These are phyloP conservation scores for Corylus americana DNA, from an alignment of 306 rosid genomes.

Conservation along the genomic window DNA sequence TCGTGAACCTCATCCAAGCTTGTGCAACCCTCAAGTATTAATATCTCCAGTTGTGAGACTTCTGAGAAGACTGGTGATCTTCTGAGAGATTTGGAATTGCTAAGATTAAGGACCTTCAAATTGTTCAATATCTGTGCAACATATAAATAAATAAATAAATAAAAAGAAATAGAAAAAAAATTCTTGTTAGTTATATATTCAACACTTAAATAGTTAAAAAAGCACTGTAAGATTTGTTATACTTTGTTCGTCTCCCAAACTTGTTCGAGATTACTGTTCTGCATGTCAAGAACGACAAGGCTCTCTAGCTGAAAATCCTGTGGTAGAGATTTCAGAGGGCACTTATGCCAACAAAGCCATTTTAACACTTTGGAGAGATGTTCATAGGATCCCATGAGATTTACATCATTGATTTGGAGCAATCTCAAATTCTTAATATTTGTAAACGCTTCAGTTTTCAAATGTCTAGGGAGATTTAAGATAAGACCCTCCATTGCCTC, in stretches of 20 bases:
- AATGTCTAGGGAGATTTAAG: neutral
- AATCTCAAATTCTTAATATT: neutral
- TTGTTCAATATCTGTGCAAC: neutral
- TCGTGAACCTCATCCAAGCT: no score
- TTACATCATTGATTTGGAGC: neutral
- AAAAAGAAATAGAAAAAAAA: no score
- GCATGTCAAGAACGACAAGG: neutral
- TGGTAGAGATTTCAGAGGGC: neutral
- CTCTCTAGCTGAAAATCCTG: neutral
- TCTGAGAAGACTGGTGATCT: neutral
- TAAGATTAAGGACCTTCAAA: neutral
- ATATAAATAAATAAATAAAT: neutral
- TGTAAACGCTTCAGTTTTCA: neutral
- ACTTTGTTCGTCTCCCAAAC: neutral
- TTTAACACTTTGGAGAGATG: neutral
- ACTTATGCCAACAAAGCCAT: neutral
- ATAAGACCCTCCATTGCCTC: neutral
- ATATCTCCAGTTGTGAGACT: neutral
- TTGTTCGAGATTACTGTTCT: neutral
- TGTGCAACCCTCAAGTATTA: no score
- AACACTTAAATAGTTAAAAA: neutral
- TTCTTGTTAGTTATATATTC: neutral
- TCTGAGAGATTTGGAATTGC: neutral
- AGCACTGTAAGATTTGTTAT: neutral
- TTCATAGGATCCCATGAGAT: neutral